Conservation (phyloP, 768 basidiomycete species). For the Tylopilus sp. region DNA sequence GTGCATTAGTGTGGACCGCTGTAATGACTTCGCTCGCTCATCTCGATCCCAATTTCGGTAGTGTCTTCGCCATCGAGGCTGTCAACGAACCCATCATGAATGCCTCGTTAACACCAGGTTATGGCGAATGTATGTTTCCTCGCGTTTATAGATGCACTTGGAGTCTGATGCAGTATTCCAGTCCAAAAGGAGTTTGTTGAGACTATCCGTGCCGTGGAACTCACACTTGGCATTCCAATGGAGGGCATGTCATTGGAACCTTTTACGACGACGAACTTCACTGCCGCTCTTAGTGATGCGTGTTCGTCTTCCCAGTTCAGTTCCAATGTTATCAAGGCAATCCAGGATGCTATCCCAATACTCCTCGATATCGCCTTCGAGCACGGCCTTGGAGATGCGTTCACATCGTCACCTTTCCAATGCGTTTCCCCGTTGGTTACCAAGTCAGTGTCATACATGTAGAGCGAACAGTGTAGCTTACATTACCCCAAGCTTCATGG, state of each 20-base stretch:
- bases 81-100: constrained; percentile 79
- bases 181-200: constrained; percentile 70
- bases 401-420: constrained; percentile 22
- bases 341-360: constrained; percentile 37
- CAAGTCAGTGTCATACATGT: constrained; percentile 30
- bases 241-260: constrained; percentile 4
- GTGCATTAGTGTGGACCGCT: constrained; percentile 77
- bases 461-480: constrained; percentile 3
- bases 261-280: constrained; percentile 33
- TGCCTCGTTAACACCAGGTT: constrained; percentile 60
- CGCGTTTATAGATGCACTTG: neutral
- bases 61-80: constrained; percentile 70
- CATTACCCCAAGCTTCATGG: constrained; percentile 63
- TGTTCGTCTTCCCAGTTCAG: constrained; percentile 22
- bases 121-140: constrained; percentile 57
- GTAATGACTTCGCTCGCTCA: constrained; percentile 76
- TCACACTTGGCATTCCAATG: constrained; percentile 51
- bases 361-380: constrained; percentile 28
- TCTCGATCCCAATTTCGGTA: constrained; percentile 60
- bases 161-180: constrained; percentile 24
- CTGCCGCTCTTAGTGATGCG: constrained; percentile 29
- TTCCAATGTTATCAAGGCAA: constrained; percentile 30
- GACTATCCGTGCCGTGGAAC: constrained; percentile 63
- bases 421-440: constrained; percentile 32
- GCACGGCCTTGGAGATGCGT: constrained; percentile 19